Evolutionary conservation across 768 basidiomycete genomes (phyloP).

Genomic region (Serendipita indica): DNA sequence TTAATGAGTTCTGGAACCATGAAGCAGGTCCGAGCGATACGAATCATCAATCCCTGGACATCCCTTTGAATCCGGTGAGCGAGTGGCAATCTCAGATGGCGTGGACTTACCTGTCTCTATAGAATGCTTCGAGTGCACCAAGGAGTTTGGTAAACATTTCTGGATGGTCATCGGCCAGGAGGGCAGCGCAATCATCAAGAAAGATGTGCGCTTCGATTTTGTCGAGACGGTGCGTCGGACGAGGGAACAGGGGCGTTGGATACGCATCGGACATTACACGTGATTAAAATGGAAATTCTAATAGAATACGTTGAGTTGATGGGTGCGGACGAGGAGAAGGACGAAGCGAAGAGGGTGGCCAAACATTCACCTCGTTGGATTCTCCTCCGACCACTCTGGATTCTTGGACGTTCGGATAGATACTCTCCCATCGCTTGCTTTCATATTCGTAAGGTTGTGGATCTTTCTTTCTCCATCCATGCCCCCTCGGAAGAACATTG

Average conservation of each 20-base stretch:
- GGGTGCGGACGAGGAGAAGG: too few relatives aligned
- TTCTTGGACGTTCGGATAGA: too few relatives aligned
- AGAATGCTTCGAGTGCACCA: background rate
- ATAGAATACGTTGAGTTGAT: too few relatives aligned
- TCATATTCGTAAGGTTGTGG: too few relatives aligned
- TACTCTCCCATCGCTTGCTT: too few relatives aligned
- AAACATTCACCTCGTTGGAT: too few relatives aligned
- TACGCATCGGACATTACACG: too few relatives aligned
- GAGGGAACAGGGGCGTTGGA: background rate
- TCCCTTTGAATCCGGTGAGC: background rate
- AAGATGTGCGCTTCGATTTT: constrained; percentile 2
- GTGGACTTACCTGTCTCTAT: background rate
- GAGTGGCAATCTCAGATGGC: background rate
- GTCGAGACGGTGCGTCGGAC: background rate
- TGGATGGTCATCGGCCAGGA: background rate
- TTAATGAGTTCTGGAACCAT: background rate
- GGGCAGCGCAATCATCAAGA: background rate
- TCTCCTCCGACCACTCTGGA: too few relatives aligned
- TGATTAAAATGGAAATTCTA: too few relatives aligned
- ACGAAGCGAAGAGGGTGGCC: too few relatives aligned
- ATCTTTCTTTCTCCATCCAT: constrained; percentile 24
- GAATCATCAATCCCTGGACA: background rate
- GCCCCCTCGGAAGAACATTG: constrained; percentile 61
- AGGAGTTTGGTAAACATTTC: background rate
- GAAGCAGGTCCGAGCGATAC: background rate